Evolutionary conservation across 1,139 yeast genomes (phyloP).

Genomic region (Keqinozyma sinolaborantium): DNA sequence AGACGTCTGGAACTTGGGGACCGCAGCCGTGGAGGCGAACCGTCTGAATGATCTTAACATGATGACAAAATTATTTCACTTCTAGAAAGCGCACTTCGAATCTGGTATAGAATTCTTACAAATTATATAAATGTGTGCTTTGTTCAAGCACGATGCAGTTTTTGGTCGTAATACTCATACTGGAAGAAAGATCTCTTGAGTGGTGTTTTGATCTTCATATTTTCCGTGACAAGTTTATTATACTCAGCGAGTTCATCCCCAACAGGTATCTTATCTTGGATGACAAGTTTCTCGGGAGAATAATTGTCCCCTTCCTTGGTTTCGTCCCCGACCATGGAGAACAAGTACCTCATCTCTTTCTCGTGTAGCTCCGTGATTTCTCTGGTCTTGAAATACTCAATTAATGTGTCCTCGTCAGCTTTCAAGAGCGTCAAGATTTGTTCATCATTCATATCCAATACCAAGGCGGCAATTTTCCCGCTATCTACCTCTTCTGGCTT

Average conservation of each 20-base stretch:
- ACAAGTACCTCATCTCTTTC: conserved; percentile 20
- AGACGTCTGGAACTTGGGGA: conserved; percentile 23
- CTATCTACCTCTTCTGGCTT: conserved; percentile 10
- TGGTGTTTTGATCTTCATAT: conserved; percentile 25
- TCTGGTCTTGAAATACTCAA: conserved; percentile 30
- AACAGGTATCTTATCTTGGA: conserved; percentile 5
- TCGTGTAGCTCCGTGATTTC: conserved; percentile 27
- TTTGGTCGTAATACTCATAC: conserved; percentile 22
- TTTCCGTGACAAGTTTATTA: conserved; percentile 10
- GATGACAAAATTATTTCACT: not conserved
- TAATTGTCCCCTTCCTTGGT: conserved; percentile 7
- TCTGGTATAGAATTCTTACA: no score
- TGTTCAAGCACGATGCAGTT: conserved; percentile 12
- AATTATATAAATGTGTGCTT: no score
- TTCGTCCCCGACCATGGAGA: conserved; percentile 10
- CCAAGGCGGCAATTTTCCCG: conserved; percentile 16
- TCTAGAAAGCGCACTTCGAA: no score
- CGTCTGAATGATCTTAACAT: conserved; percentile 1
- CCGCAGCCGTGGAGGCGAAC: not conserved
- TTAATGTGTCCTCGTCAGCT: conserved; percentile 23
- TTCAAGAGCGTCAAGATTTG: conserved; percentile 17
- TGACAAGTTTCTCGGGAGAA: conserved; percentile 5
- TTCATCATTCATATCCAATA: conserved; percentile 18
- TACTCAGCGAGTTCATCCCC: conserved; percentile 8
- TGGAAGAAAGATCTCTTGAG: conserved; percentile 28